Evolutionary conservation across 805 yeast species (phyloP).

Genomic region (Saccharomycopsis fibuligera): DNA sequence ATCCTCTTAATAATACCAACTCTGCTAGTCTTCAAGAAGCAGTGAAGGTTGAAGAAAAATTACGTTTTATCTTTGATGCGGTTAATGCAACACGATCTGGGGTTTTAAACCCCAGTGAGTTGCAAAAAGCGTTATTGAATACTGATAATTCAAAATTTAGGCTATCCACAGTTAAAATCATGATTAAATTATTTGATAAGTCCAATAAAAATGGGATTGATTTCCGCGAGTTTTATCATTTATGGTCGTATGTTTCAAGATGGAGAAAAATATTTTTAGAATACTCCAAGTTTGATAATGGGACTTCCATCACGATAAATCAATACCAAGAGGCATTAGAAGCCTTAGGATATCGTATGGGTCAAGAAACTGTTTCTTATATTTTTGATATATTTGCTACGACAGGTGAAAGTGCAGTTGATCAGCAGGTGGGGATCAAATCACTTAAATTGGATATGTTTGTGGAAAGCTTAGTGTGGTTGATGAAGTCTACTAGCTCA

Average conservation of each 20-base stretch:
- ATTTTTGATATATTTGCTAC: conserved; percentile 45
- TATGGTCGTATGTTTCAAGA: conserved; percentile 66
- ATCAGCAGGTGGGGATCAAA: conserved; percentile 26
- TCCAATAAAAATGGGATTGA: conserved; percentile 37
- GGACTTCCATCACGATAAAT: conserved; percentile 52
- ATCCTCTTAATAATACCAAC: too few relatives aligned
- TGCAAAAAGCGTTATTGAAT: conserved; percentile 52
- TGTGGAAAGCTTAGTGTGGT: conserved; percentile 74
- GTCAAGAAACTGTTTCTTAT: conserved; percentile 51
- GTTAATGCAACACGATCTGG: conserved; percentile 51
- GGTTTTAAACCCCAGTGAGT: conserved; percentile 45
- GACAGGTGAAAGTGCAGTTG: conserved; percentile 20
- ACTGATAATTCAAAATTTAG: conserved; percentile 53
- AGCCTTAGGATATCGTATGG: conserved; percentile 60
- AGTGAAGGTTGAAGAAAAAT: conserved; percentile 35
- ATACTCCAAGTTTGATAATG: conserved; percentile 40
- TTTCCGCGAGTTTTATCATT: conserved; percentile 57
- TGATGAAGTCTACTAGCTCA: conserved; percentile 67
- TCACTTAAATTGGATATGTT: conserved; percentile 66
- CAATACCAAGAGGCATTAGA: conserved; percentile 57
- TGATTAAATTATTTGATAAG: conserved; percentile 58
- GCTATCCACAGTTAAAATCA: conserved; percentile 50
- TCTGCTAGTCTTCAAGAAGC: conserved; percentile 8
- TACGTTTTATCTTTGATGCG: conserved; percentile 43
- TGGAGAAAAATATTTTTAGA: conserved; percentile 59